Conservation (phyloP, 306 rosid genomes). For the Vigna mungo region DNA sequence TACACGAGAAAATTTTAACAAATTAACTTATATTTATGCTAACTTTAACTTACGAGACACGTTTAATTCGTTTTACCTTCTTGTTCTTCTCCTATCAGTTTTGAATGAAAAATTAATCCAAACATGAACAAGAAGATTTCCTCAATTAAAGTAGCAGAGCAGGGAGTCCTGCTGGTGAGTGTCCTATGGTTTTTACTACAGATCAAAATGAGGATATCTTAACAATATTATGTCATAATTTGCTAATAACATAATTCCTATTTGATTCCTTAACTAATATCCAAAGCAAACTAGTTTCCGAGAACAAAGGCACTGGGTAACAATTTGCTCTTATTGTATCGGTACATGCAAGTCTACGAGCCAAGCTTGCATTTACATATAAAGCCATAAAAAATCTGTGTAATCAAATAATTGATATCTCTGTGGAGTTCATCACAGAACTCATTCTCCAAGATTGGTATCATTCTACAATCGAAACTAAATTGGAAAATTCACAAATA, state of each 20-base stretch:
- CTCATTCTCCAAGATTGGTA: background rate
- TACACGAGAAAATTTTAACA: no score
- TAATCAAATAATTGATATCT: background rate
- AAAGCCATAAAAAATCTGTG: background rate
- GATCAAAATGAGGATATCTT: background rate
- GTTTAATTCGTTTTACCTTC: no score
- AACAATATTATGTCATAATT: background rate
- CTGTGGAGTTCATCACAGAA: background rate
- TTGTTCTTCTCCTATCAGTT: no score
- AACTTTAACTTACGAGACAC: no score
- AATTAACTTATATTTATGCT: no score
- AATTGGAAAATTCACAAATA: background rate
- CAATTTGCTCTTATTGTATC: slow-evolving; percentile 2
- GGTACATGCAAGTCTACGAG: slow-evolving; percentile 10
- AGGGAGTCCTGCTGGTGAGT: background rate
- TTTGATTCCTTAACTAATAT: background rate
- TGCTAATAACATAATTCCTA: background rate
- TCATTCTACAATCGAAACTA: background rate
- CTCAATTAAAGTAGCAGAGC: background rate
- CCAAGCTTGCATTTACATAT: background rate
- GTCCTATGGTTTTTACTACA: no score
- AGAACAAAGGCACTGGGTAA: background rate
- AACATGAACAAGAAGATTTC: no score
- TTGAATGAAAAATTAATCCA: no score
- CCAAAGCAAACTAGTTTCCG: background rate